Evolutionary conservation across 2,329 filamentous ascomycete species (phyloP).

Genomic region (Westerdykella sp.): DNA sequence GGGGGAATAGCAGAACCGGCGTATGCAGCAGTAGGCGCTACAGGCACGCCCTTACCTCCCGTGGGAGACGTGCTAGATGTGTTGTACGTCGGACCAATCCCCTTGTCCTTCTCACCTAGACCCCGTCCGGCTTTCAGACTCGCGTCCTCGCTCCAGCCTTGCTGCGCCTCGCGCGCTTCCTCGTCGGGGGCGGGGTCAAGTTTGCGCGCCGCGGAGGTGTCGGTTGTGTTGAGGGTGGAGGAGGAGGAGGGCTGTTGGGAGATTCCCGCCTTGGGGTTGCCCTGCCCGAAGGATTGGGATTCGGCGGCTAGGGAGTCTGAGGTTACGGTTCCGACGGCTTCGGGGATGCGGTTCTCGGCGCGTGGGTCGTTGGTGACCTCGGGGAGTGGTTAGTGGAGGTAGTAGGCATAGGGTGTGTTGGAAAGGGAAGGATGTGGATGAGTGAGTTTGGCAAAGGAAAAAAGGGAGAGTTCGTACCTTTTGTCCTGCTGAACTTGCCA

Average conservation of each 20-base stretch:
- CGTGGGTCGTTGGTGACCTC: slow-evolving; percentile 46
- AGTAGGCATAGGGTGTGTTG: neutral
- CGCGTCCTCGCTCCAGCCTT: slow-evolving; percentile 34
- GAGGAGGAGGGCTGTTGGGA: slow-evolving; percentile 46
- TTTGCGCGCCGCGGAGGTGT: slow-evolving; percentile 48
- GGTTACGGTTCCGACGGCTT: slow-evolving; percentile 58
- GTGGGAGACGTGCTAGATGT: slow-evolving; percentile 25
- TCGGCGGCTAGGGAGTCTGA: slow-evolving; percentile 71
- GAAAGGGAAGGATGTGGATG: neutral
- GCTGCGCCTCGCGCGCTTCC: slow-evolving; percentile 40
- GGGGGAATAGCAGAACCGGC: slow-evolving; percentile 27
- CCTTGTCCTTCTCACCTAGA: slow-evolving; percentile 29
- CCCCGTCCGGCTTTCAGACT: slow-evolving; percentile 33
- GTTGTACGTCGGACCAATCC: slow-evolving; percentile 19
- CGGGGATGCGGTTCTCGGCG: slow-evolving; percentile 48
- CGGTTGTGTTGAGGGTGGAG: slow-evolving; percentile 52
- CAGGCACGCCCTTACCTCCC: slow-evolving; percentile 24
- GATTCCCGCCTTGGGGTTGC: slow-evolving; percentile 52
- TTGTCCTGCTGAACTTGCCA: slow-evolving; percentile 3
- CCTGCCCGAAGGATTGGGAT: slow-evolving; percentile 56
- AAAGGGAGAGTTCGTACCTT: slow-evolving; percentile 7
- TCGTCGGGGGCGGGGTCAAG: slow-evolving; percentile 46
- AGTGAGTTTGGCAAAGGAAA: too few species aligned
- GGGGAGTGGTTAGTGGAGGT: neutral
- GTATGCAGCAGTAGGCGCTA: slow-evolving; percentile 35